Base-by-base conservation (phyloP, 345 rosid genomes). In the Gossypium rotundifolium region DNA sequence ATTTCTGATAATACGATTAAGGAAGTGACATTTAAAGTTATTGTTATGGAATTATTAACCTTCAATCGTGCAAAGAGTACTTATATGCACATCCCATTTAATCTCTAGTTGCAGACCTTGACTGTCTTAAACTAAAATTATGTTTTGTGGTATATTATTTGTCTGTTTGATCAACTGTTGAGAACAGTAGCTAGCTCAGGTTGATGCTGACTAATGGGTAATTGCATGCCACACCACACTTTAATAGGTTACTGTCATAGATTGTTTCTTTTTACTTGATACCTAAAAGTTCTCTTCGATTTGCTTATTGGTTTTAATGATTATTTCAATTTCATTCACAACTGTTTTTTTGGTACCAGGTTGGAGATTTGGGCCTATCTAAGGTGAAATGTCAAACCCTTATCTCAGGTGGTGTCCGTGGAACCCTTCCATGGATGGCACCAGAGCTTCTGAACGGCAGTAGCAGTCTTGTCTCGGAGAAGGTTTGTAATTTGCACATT, bases 391-490 rank as follows among this genome's bases (percentile, higher is more conserved):
- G 88, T 74, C 87, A 87, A 64, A 89, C 93, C 54, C 82, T 89
- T 11, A 87, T 89, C 75, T 89, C 93, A 60, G 90, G 93, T 16
- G 93, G 93, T 55, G 91, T 89, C 49, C 82, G 93, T 63, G 93
- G 93, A 75, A 89, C 91, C 42, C 89, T 89, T 64, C 91, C 93
- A 48, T 89, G 93, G 93, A 87, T 89, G 90, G 93, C 93, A 29
- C 93, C 93, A 18, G 93, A 89, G 74, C 87, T 89, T 74, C 79
- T 89, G 67, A 89, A 84, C 59, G 93, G 93, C 40, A 87, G 91
- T 79, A 87, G 90, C 82, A 87, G 67, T 45, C 77, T 85, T 3
- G 94, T 89, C 65, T 89, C 94, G 0, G 91, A 88, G 81, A 87
- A 86, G 86, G 94, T 89, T 74, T 42, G 65, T 40, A 14, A 22